Evolutionary conservation across 495 filamentous ascomycete genomes (phyloP).

Genomic region (Haplographium delicatum): DNA sequence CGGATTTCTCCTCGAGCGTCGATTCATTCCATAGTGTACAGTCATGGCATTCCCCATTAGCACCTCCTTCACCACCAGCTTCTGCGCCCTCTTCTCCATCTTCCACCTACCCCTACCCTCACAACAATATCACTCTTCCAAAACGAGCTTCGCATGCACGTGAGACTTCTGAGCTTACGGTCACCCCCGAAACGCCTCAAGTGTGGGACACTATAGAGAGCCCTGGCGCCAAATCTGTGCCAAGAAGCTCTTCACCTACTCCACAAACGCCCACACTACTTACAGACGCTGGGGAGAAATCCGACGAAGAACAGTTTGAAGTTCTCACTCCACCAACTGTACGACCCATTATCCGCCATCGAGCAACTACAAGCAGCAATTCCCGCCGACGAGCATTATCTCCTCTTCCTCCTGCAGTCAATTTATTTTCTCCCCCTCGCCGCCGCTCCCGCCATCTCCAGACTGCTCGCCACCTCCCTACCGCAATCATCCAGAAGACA

Average conservation of each 20-base stretch:
- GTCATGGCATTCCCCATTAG: conserved; percentile 50
- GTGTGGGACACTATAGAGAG: conserved; percentile 31
- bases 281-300: conserved; percentile 28
- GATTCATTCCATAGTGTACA: conserved; percentile 50
- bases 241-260: conserved; percentile 45
- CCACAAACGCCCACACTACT: conserved; percentile 38
- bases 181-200: conserved; percentile 31
- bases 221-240: conserved; percentile 24
- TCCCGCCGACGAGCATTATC: conserved; percentile 60
- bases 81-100: conserved; percentile 36
- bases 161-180: conserved; percentile 39
- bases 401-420: conserved; percentile 61
- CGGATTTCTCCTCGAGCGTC: conserved; percentile 34
- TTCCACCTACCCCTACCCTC: conserved; percentile 28
- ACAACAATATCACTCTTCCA: conserved; percentile 30
- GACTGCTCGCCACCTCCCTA: conserved; percentile 51
- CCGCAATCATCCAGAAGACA: conserved; percentile 67
- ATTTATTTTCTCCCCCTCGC: conserved; percentile 52
- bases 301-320: conserved; percentile 31
- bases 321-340: conserved; percentile 43
- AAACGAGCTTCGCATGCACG: conserved; percentile 23
- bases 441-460: conserved; percentile 29
- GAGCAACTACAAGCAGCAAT: conserved; percentile 41
- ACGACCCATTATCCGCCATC: conserved; percentile 34
- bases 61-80: conserved; percentile 43